Conservation (phyloP, 306 rosid genomes). For the Prunus mongolica region DNA sequence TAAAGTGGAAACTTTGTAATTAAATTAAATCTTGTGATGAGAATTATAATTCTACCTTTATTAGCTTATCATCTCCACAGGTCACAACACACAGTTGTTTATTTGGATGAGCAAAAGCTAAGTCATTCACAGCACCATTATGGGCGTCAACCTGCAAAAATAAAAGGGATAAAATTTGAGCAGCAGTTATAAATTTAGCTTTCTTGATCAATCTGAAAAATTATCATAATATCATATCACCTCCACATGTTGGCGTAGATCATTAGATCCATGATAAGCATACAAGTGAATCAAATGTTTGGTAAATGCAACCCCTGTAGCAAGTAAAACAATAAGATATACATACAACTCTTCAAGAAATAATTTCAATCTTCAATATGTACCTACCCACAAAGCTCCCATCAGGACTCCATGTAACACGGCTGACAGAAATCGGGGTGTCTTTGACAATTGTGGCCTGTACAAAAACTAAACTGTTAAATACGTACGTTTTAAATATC, state of each 20-base stretch:
- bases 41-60: conserved; percentile 52
- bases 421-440: conserved; percentile 59
- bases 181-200: conserved; percentile 23
- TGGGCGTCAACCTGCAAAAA: conserved; percentile 75
- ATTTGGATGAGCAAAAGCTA: conserved; percentile 87
- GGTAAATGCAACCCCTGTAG: conserved; percentile 77
- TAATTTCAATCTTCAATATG: conserved; percentile 15
- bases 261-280: conserved; percentile 55
- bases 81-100: conserved; percentile 74
- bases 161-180: conserved; percentile 21
- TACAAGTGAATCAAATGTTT: conserved; percentile 85
- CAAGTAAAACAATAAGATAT: conserved; percentile 35
- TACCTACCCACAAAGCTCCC: conserved; percentile 80
- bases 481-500: conserved; percentile 20
- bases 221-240: conserved; percentile 25
- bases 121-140: conserved; percentile 77
- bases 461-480: conserved; percentile 33
- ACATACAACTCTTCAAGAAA: conserved; percentile 17
- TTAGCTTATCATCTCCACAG: conserved; percentile 86
- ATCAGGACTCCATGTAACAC: conserved; percentile 87
- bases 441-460: conserved; percentile 65
- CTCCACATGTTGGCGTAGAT: conserved; percentile 66
- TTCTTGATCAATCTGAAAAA: conserved; percentile 22
- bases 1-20: conserved; percentile 14
- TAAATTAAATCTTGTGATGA: conserved; percentile 11